Evolutionary conservation across 441 rosid species (phyloP).

Genomic region (Pelargonium fulgidum): DNA sequence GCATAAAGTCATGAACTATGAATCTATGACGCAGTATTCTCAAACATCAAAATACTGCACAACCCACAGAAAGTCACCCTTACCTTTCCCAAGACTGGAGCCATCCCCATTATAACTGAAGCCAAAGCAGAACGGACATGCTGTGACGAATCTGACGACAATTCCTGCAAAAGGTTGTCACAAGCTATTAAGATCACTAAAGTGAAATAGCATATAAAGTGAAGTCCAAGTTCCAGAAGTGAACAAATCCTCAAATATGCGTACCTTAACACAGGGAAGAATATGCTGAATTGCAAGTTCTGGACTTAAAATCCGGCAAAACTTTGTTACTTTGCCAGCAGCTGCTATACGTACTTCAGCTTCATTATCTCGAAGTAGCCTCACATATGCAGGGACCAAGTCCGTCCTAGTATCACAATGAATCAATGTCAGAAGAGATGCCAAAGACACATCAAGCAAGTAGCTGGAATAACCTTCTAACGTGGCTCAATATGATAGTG

Average conservation of each 20-base stretch:
- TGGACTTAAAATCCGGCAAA: constrained; percentile 76
- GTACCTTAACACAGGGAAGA: constrained; percentile 87
- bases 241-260: neutral
- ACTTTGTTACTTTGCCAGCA: constrained; percentile 86
- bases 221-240: neutral
- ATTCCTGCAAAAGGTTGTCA: constrained; percentile 41
- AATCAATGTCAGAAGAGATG: neutral
- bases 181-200: neutral
- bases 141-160: constrained; percentile 94
- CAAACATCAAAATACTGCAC: neutral
- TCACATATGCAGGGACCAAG: constrained; percentile 88
- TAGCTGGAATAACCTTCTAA: neutral
- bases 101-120: constrained; percentile 99
- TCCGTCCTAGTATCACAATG: constrained; percentile 43
- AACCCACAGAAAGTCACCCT: neutral
- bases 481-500: no score
- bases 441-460: neutral
- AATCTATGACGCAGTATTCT: neutral
- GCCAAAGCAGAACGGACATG: constrained; percentile 98
- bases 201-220: neutral
- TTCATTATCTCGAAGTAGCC: constrained; percentile 86
- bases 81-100: constrained; percentile 93
- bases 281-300: constrained; percentile 76
- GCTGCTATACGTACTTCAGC: constrained; percentile 99
- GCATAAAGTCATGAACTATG: neutral